These are phyloP conservation scores for Voacanga thouarsii DNA, from an alignment of 257 asterid genomes.

Conservation along the genomic window DNA sequence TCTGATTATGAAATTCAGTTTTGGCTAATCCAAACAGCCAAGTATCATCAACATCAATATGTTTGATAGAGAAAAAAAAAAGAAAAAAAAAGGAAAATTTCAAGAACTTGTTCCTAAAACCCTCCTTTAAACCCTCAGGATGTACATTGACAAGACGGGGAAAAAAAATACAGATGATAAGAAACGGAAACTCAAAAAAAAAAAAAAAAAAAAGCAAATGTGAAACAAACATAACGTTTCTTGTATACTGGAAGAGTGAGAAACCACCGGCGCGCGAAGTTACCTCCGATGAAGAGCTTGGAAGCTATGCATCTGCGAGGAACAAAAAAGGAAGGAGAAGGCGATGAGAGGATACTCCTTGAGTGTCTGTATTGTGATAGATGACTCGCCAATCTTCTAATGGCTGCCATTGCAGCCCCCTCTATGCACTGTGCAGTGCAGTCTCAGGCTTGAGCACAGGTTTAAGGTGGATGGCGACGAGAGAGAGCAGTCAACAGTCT, in stretches of 20 bases:
- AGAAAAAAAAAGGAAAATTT: background rate
- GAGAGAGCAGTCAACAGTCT: background rate
- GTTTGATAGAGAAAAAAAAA: background rate
- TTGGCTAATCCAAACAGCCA: background rate
- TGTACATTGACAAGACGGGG: background rate
- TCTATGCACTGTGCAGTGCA: background rate
- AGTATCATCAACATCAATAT: background rate
- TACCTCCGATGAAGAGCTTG: conserved; percentile 90
- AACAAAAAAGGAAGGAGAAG: conserved; percentile 34
- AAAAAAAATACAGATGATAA: background rate
- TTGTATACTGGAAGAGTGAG: background rate
- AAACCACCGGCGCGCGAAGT: background rate
- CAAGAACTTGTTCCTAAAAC: background rate
- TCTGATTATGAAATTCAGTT: background rate
- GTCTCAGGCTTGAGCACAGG: background rate
- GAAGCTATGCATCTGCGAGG: conserved; percentile 73
- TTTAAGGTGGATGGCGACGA: background rate
- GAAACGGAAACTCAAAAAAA: background rate
- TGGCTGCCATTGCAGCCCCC: conserved; percentile 53
- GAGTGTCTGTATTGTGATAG: conserved; percentile 16
- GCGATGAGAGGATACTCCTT: conserved; percentile 15
- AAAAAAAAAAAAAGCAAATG: background rate
- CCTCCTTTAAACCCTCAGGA: background rate
- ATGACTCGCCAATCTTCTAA: conserved; percentile 37
- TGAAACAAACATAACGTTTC: background rate